These are phyloP conservation scores for Talaromyces thailandensis DNA, from an alignment of 495 filamentous ascomycete genomes.

Conservation along the genomic window DNA sequence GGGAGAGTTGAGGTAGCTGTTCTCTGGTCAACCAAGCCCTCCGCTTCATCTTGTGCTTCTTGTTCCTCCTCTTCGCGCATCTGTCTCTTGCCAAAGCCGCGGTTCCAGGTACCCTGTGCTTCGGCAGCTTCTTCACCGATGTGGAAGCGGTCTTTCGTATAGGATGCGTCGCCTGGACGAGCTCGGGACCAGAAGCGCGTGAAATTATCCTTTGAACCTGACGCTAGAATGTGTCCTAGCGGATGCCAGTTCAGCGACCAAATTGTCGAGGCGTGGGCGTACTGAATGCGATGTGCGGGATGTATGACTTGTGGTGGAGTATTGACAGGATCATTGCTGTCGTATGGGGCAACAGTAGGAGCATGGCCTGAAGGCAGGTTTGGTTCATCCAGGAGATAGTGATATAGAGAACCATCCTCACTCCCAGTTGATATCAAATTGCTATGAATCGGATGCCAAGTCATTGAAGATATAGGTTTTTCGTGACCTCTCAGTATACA, in stretches of 20 bases:
- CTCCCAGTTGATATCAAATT: conserved; percentile 86
- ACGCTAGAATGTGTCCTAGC: conserved; percentile 90
- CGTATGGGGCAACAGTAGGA: conserved; percentile 67
- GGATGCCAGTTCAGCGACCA: conserved; percentile 98
- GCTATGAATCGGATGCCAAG: conserved; percentile 89
- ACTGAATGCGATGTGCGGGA: conserved; percentile 74
- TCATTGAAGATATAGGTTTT: conserved; percentile 84
- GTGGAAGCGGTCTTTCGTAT: conserved; percentile 84
- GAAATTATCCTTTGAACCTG: conserved; percentile 95
- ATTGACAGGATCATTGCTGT: conserved; percentile 65
- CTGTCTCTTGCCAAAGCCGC: conserved; percentile 66
- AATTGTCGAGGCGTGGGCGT: conserved; percentile 86
- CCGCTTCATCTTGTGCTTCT: conserved; percentile 85
- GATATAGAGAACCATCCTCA: conserved; percentile 77
- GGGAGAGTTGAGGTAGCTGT: conserved; percentile 43
- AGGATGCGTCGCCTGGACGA: conserved; percentile 74
- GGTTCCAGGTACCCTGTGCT: conserved; percentile 85
- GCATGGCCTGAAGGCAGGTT: conserved; percentile 65
- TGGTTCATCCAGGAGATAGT: conserved; percentile 88
- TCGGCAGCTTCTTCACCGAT: conserved; percentile 90
- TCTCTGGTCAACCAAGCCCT: conserved; percentile 92
- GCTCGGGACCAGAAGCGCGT: conserved; percentile 93
- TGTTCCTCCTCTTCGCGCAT: conserved; percentile 87
- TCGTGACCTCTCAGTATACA: conserved; percentile 86
- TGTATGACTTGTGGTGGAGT: conserved; percentile 79